Evolutionary conservation across 2,329 filamentous ascomycete genomes (phyloP), one percentile per base, ranked within the genome.

Genomic region (Parafenestella ontariensis): DNA sequence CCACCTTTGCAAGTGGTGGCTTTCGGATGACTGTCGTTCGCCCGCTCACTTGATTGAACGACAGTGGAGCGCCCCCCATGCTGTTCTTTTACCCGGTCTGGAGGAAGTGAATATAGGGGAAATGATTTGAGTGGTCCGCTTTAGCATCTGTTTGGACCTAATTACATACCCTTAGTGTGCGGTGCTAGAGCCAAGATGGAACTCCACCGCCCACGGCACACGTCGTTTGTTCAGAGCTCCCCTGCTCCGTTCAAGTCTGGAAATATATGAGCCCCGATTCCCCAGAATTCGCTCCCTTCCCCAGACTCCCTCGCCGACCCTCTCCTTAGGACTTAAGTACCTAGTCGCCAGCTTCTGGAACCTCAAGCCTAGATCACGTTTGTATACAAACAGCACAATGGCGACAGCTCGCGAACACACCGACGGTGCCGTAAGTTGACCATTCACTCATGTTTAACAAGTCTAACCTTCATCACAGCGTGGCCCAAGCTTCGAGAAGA

Each of bases 401-500:
- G 74, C 78, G 41, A 78, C 77, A 63, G 73, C 75, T 53, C 69
- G 72, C 43, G 72, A 77, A 47, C 72, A 77, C 43, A 75, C 66
- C 49, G 57, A 71, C 40, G 49, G 56, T 37, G 39, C 68, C 53
- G 76, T 75, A 71, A 41, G 63, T 61, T 52, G 33, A 21, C 44
- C 17, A 31, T 9, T 37, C 26, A 29, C 15, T 21, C 21, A 15
- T 4, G 46, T 13, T 17, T 15, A 18, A 49, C 23, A 20, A 45
- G 26, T 43, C 58, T 66, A 46, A 69, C 28, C 9, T n/a, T 37
- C 9, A 10, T 39, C n/a, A 39, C 52, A 69, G 65, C 64, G 64
- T 39, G 64, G 62, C 37, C 52, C 62, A 40, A 63, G 61, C 48
- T 54, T 62, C 26, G 64, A 68, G 45, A 64, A 73, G 49, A 56